Evolutionary conservation across 192 early-diverging fungal species (phyloP).

Genomic region (Backusella morwellensis): DNA sequence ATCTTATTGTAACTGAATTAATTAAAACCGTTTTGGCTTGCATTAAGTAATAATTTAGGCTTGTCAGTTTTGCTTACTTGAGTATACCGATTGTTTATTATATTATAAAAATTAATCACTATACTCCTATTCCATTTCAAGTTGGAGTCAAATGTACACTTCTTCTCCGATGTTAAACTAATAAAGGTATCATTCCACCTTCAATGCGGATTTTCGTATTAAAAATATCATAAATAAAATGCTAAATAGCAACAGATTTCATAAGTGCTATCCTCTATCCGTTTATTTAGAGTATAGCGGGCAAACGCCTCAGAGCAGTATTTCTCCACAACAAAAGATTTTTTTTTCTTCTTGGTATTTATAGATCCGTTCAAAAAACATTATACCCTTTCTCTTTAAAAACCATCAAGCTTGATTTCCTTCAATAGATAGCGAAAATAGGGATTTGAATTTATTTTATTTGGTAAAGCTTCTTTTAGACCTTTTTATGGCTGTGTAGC

Average conservation of each 20-base stretch:
- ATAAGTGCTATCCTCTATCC: too few relatives aligned
- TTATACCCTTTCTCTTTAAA: not conserved
- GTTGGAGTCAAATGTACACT: not conserved
- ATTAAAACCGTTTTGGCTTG: too few relatives aligned
- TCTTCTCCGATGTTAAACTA: not conserved
- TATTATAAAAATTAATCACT: not conserved
- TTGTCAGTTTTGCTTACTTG: not conserved
- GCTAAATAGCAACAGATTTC: not conserved
- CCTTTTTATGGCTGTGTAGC: not conserved
- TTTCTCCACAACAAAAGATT: too few relatives aligned
- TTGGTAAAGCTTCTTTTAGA: not conserved
- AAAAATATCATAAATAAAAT: not conserved
- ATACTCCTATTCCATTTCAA: not conserved
- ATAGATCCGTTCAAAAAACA: not conserved
- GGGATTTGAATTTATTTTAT: not conserved
- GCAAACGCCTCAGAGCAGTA: not conserved
- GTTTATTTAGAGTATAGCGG: not conserved
- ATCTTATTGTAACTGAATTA: too few relatives aligned
- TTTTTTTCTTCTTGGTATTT: not conserved
- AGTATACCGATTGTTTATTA: not conserved
- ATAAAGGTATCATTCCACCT: not conserved
- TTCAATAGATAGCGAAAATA: not conserved
- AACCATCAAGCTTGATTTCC: not conserved
- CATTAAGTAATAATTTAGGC: too few relatives aligned
- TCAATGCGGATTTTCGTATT: not conserved